phyloP scores from a whole-genome alignment of 805 yeast species.

The Zygotorulaspora florentina region DNA sequence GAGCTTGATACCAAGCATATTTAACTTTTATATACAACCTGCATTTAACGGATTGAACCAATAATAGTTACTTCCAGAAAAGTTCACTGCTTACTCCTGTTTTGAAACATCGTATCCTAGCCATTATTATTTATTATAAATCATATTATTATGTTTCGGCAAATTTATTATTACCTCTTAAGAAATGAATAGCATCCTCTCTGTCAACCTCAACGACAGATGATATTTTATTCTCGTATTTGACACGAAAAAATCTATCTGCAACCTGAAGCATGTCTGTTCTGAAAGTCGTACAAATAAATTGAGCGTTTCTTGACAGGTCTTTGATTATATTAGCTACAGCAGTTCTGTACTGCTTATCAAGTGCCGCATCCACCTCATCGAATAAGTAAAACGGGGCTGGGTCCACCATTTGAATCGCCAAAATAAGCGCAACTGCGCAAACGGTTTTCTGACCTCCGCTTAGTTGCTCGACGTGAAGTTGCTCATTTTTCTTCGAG shows the following conservation, averaged over 20 bases:
- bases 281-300: slow-evolving; percentile 93
- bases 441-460: slow-evolving; percentile 98
- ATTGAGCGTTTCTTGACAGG: slow-evolving; percentile 71
- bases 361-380: slow-evolving; percentile 94
- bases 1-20: slow-evolving; percentile 13
- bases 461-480: slow-evolving; percentile 81
- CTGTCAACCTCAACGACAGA: slow-evolving; percentile 65
- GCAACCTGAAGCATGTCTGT: slow-evolving; percentile 89
- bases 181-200: slow-evolving; percentile 76
- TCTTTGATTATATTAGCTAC: slow-evolving; percentile 73
- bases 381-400: slow-evolving; percentile 96
- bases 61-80: background rate
- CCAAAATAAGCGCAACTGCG: slow-evolving; percentile 88
- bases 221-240: slow-evolving; percentile 77
- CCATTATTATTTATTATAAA: slow-evolving; percentile 3
- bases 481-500: slow-evolving; percentile 79
- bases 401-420: slow-evolving; percentile 92
- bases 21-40: background rate
- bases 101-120: slow-evolving; percentile 1
- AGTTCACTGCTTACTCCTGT: background rate
- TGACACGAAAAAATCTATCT: slow-evolving; percentile 82
- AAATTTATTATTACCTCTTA: slow-evolving; percentile 50
- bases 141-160: slow-evolving; percentile 20
- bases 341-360: slow-evolving; percentile 83
- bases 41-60: background rate